Conservation (phyloP, 306 rosid species). For the Quercus engelmannii region DNA sequence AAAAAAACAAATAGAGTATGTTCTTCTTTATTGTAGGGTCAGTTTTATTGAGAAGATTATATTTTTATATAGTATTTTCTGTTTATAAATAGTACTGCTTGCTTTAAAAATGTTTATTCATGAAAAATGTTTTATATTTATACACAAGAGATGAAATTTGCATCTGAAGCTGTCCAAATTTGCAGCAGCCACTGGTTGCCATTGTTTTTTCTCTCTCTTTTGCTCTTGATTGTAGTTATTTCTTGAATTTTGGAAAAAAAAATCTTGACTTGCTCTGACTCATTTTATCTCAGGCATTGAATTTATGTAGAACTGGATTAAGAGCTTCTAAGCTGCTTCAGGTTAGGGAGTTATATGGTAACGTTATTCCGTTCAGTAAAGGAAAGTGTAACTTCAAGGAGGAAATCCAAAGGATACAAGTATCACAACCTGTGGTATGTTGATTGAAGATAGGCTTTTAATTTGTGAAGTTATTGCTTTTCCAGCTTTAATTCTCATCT, state of each 20-base stretch:
- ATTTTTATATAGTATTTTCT: neutral
- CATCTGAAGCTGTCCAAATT: neutral
- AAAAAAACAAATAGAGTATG: too few relatives aligned
- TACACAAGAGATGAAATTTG: neutral
- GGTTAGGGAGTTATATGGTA: constrained; percentile 74
- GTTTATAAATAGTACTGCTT: neutral
- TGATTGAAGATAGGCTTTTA: constrained; percentile 1
- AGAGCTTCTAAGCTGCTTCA: constrained; percentile 62
- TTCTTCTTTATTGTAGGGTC: neutral
- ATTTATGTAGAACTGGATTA: constrained; percentile 21
- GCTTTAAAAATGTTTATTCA: neutral
- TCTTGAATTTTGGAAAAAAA: neutral
- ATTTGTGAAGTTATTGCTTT: neutral
- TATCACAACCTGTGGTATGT: constrained; percentile 63
- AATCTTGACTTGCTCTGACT: neutral
- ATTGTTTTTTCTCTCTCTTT: neutral
- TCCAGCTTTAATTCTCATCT: neutral
- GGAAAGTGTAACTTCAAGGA: constrained; percentile 58
- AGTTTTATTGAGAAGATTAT: neutral
- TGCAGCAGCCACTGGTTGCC: neutral
- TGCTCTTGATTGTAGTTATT: neutral
- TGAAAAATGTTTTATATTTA: neutral
- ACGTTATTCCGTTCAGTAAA: constrained; percentile 37
- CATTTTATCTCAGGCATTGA: constrained; percentile 36
- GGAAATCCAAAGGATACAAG: constrained; percentile 57